Conservation (phyloP, 352 stramenopile genomes). For the Phytophthora hibernalis region DNA sequence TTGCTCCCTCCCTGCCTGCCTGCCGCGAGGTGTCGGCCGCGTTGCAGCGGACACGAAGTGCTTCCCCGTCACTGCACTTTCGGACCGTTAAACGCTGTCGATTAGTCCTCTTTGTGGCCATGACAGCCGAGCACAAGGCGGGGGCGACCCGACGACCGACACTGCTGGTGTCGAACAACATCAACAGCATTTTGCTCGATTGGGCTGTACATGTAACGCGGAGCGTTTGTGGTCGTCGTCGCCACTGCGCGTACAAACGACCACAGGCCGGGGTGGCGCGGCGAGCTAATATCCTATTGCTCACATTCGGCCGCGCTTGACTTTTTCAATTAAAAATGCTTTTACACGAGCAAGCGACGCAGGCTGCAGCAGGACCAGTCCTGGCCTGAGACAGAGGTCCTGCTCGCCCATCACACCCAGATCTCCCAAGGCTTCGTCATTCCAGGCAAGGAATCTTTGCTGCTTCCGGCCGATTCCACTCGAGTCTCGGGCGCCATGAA, state of each 20-base stretch:
- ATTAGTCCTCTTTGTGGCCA: conserved; percentile 31
- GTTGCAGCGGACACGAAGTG: conserved; percentile 19
- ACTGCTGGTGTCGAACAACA: background rate
- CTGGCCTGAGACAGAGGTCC: conserved; percentile 20
- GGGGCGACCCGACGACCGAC: conserved; percentile 9
- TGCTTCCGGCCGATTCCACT: background rate
- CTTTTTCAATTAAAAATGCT: conserved; percentile 17
- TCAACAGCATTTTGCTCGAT: background rate
- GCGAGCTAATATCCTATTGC: background rate
- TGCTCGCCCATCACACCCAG: conserved; percentile 7
- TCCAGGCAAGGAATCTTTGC: too few relatives aligned
- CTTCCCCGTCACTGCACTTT: conserved; percentile 28
- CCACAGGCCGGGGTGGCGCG: background rate
- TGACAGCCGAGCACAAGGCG: conserved; percentile 13
- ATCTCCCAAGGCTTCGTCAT: background rate
- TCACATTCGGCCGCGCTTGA: background rate
- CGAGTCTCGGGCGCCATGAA: background rate
- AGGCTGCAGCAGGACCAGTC: conserved; percentile 1
- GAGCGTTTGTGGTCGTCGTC: conserved; percentile 15
- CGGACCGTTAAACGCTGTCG: conserved; percentile 28
- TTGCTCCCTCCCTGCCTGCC: conserved; percentile 1
- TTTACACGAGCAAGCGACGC: conserved; percentile 22
- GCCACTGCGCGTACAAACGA: conserved; percentile 5
- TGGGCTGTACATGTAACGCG: conserved; percentile 11
- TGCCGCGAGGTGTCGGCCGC: background rate